phyloP scores from a whole-genome alignment of 2,329 filamentous ascomycete species.

The Albophoma yamanashiensis region DNA sequence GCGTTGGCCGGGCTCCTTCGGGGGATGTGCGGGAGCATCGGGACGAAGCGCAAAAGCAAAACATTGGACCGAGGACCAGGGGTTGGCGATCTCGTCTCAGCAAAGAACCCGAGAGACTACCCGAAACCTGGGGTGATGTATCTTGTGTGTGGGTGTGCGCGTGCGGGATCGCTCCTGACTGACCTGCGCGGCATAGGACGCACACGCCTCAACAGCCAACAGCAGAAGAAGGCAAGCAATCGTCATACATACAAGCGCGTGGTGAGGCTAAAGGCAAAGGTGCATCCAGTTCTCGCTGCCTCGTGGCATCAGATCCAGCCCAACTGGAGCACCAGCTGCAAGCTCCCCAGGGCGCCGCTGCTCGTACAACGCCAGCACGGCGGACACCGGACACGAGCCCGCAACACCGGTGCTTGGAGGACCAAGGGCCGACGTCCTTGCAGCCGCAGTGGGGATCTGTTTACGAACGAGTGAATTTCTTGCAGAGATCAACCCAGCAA shows the following conservation, averaged over 20 bases:
- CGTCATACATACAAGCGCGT: neutral
- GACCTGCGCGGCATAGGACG: neutral
- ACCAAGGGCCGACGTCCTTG: neutral
- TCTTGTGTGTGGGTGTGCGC: neutral
- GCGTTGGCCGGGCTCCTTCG: neutral
- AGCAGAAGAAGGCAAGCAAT: neutral
- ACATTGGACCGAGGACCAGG: neutral
- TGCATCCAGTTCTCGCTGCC: neutral
- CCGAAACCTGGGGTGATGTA: neutral
- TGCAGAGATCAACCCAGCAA: neutral
- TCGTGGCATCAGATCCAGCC: neutral
- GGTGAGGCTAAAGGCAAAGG: neutral
- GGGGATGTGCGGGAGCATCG: neutral
- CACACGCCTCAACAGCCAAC: neutral
- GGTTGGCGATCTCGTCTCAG: neutral
- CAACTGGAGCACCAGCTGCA: neutral
- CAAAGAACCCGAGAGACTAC: neutral
- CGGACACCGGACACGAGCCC: neutral
- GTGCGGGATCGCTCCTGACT: neutral
- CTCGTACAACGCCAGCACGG: neutral
- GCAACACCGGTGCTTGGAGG: neutral
- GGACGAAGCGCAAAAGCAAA: conserved; percentile 1
- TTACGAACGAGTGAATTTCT: neutral
- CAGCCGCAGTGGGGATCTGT: neutral
- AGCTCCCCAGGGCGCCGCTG: neutral